Evolutionary conservation across 257 asterid genomes (phyloP), one percentile per base, ranked within the genome.

Genomic region (Solanum peruvianum): DNA sequence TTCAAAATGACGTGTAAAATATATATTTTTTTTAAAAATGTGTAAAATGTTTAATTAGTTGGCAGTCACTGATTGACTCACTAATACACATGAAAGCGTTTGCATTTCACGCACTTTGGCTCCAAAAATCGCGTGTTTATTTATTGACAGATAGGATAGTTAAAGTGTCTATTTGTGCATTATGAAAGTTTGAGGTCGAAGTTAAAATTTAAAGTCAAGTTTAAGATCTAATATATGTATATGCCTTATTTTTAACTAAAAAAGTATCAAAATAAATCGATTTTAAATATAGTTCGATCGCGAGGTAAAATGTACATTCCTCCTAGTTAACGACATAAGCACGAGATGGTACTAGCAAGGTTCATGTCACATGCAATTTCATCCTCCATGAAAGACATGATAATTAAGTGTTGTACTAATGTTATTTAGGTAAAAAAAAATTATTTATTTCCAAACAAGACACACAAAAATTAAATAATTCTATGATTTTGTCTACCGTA

Each of bases 261-360:
- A 23, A 60, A 7, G 0, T 60, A 16, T n/a, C 20, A 25, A 66
- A 25, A 66, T 66, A 66, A 27, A 66, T 1, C 13, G 0, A 11
- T 12, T 67, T 12, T 27, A 13, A 67, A 60, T 60, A 60, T 60
- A 60, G 2, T 62, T 0, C 12, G 3, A 72, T 35, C 16, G 1
- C 27, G 3, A 2, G 12, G 14, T 33, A 18, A 73, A 37, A 89
- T 84, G 31, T 42, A 9, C 13, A 29, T 87, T 85, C 89, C 85
- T 87, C 87, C 85, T 87, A 87, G 89, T 93, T 92, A 91, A 93
- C 87, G 91, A 94, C 98, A 94, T 87, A 89, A 90, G 91, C 98
- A 94, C 96, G 98, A 89, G 95, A 92, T 89, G 90, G 91, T 87
- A 42, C 91, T 89, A 89, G 89, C 90, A 83, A 86, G 89, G 87